These are phyloP conservation scores for Flueggea neowawraea DNA, from an alignment of 441 rosid species.

Conservation along the genomic window DNA sequence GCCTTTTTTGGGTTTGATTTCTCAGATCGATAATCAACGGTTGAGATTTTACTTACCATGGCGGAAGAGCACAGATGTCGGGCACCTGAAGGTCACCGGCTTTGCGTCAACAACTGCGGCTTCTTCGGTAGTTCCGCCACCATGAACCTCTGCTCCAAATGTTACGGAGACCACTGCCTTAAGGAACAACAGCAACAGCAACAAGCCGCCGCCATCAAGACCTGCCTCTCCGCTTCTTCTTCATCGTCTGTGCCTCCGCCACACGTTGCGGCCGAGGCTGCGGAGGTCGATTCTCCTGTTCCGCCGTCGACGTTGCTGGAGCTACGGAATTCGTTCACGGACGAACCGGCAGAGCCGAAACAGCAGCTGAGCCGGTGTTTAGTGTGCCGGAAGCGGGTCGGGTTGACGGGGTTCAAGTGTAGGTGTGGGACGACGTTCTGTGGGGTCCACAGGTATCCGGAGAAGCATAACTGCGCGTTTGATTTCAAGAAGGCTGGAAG, in stretches of 20 bases:
- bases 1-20: too few species aligned
- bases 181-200: slow-evolving; percentile 20
- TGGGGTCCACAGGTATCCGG: slow-evolving; percentile 45
- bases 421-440: slow-evolving; percentile 46
- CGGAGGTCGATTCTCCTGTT: not conserved
- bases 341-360: too few species aligned
- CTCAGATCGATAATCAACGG: too few species aligned
- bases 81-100: slow-evolving; percentile 56
- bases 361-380: slow-evolving; percentile 30
- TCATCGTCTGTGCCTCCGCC: slow-evolving; percentile 1
- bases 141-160: slow-evolving; percentile 52
- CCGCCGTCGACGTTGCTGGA: not conserved
- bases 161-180: slow-evolving; percentile 35
- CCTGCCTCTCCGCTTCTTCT: slow-evolving; percentile 1
- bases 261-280: not conserved
- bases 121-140: slow-evolving; percentile 40
- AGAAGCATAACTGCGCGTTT: slow-evolving; percentile 38
- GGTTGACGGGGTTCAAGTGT: slow-evolving; percentile 49
- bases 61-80: slow-evolving; percentile 74
- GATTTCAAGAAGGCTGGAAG: slow-evolving; percentile 47
- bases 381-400: slow-evolving; percentile 43
- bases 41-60: slow-evolving; percentile 22
- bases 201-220: slow-evolving; percentile 13
- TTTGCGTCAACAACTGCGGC: slow-evolving; percentile 42
- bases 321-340: not conserved